Base-by-base conservation (phyloP, 2,329 filamentous ascomycete genomes). In the Aspergillus sp. region DNA sequence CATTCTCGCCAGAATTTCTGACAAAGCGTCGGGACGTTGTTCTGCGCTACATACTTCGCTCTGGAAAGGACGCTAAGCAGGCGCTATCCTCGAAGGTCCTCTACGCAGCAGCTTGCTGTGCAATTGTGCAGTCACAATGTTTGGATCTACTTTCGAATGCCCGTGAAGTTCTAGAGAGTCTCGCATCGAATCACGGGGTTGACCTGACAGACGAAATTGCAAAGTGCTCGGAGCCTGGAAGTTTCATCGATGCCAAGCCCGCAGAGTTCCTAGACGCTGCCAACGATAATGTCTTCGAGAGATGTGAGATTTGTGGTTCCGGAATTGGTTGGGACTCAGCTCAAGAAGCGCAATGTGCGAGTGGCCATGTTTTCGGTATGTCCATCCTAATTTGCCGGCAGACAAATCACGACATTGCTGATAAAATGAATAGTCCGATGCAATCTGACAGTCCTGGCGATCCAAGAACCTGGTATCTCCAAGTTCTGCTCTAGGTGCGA, bases 401-500 rank as follows among this genome's bases (percentile, higher is more conserved):
- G 9, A 38, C 13, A 5, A 17, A 34, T 30, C 19, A 41, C 34
- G 22, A n/a, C 8, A n/a, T 31, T 45, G 22, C 59, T 70, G 54
- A 69, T 34, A 15, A 15, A n/a, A 8, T 47, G n/a, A 15, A 34
- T 62, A 83, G 81, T 76, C n/a, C 79, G 85, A 41, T 87, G 85
- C 66, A 78, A 78, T 13, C 65, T 87, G 23, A 84, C 82, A n/a
- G 83, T 85, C 55, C 66, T 85, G 6, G 77, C 83, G 1, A 85
- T 87, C 7, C 84, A 86, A 68, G 79, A 81, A 38, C 84, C 85
- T 3, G 80, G 80, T 1, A 76, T 82, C 2, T 82, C 83, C 13
- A 86, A 85, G 66, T 78, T 77, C 54, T 87, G 85, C 69, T 80
- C 80, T 19, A 73, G 81, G n/a, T 87, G 85, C 66, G 77, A 71